These are phyloP conservation scores for Aspergillus ostianus DNA, from an alignment of 495 filamentous ascomycete species.

Conservation along the genomic window DNA sequence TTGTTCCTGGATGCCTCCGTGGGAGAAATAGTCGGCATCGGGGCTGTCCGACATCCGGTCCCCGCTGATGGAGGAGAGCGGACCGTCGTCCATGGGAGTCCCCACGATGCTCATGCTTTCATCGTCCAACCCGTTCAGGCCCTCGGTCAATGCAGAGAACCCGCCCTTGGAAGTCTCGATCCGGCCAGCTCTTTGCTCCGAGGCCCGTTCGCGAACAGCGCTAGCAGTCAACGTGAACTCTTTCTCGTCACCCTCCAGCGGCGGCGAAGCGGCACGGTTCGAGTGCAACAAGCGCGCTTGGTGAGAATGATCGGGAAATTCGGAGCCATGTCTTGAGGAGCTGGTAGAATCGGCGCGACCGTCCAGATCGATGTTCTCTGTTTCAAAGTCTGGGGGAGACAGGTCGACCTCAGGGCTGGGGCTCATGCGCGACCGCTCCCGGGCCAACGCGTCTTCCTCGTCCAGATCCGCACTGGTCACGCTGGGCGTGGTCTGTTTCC, in stretches of 20 bases:
- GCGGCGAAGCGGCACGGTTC: slow-evolving; percentile 73
- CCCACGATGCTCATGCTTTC: slow-evolving; percentile 29
- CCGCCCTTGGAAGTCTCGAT: slow-evolving; percentile 24
- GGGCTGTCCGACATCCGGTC: slow-evolving; percentile 39
- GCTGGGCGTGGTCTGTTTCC: slow-evolving; percentile 74
- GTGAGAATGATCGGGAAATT: slow-evolving; percentile 44
- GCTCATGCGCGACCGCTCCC: slow-evolving; percentile 72
- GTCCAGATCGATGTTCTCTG: slow-evolving; percentile 57
- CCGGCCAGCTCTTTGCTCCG: slow-evolving; percentile 49
- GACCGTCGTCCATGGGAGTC: slow-evolving; percentile 36
- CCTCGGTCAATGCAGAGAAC: slow-evolving; percentile 37
- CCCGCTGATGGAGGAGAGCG: slow-evolving; percentile 33
- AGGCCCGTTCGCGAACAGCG: slow-evolving; percentile 75
- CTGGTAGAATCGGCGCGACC: slow-evolving; percentile 32
- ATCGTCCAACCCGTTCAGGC: slow-evolving; percentile 33
- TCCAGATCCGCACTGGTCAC: slow-evolving; percentile 72
- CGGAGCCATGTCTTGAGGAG: slow-evolving; percentile 55
- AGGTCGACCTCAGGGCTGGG: slow-evolving; percentile 93
- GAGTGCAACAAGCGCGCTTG: slow-evolving; percentile 55
- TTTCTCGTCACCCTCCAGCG: slow-evolving; percentile 90
- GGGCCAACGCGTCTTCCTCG: slow-evolving; percentile 66
- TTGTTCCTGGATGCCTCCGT: slow-evolving; percentile 26
- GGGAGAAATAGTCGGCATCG: slow-evolving; percentile 45
- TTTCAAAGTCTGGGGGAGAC: slow-evolving; percentile 82
- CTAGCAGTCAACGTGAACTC: slow-evolving; percentile 95